Percentiles rank a stretch among this genome's conserved stretches.
These are phyloP conservation scores for Hypericum perforatum DNA, from an alignment of 345 rosid genomes.

Conservation along the genomic window DNA sequence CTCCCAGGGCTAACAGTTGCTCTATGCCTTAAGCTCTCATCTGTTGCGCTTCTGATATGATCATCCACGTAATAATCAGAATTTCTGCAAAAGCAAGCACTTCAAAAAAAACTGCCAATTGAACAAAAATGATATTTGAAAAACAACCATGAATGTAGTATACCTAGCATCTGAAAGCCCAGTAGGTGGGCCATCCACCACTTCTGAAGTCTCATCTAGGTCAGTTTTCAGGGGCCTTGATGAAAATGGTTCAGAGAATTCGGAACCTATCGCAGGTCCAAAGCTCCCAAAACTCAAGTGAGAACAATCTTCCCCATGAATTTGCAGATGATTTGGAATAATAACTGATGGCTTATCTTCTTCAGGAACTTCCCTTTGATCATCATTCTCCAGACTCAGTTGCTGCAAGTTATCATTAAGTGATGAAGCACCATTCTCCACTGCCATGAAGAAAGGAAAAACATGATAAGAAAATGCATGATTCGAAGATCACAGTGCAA, in stretches of 20 bases:
- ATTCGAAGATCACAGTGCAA: conserved; percentile 4
- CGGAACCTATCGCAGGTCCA: conserved; percentile 48
- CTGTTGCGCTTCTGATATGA: conserved; percentile 44
- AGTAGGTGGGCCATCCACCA: conserved; percentile 34
- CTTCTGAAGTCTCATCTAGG: conserved; percentile 53
- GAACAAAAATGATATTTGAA: background rate
- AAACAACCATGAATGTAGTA: background rate
- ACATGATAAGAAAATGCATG: conserved; percentile 5
- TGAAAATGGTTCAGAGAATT: conserved; percentile 39
- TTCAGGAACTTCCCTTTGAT: conserved; percentile 36
- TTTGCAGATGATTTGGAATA: conserved; percentile 87
- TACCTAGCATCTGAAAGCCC: conserved; percentile 51
- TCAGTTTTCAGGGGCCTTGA: conserved; percentile 44
- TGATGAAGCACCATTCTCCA: conserved; percentile 43
- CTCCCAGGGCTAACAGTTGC: conserved; percentile 35
- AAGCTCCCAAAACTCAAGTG: conserved; percentile 98
- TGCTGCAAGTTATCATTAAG: conserved; percentile 48
- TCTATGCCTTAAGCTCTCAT: conserved; percentile 45
- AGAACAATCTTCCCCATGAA: conserved; percentile 68
- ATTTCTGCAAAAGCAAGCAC: conserved; percentile 35
- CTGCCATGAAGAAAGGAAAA: conserved; percentile 31
- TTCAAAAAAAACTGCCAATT: background rate
- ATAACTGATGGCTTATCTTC: conserved; percentile 71
- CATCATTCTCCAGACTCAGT: conserved; percentile 46
- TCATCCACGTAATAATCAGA: conserved; percentile 66